Evolutionary conservation across 1,284 basidiomycete species (phyloP).

Genomic region (Lentinula novae-zelandiae): DNA sequence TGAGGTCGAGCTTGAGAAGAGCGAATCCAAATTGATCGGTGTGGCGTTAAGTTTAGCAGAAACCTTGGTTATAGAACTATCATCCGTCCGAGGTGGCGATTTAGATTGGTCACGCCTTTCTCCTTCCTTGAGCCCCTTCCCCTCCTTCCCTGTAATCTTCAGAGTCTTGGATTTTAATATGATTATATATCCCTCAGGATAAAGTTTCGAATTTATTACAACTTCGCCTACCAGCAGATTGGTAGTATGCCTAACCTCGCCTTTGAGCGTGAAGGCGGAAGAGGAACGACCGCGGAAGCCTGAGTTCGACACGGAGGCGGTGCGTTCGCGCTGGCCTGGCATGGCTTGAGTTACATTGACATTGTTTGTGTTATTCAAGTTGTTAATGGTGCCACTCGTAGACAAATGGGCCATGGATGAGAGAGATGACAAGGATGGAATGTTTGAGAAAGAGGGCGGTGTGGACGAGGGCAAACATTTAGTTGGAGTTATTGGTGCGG

Average conservation of each 20-base stretch:
- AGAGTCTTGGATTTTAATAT: conserved; percentile 43
- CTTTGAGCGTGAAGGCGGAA: conserved; percentile 58
- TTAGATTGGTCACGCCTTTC: not conserved
- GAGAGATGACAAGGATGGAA: not conserved
- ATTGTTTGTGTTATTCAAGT: not conserved
- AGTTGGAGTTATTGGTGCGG: not conserved
- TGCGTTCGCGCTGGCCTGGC: conserved; percentile 8
- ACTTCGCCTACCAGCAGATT: conserved; percentile 71
- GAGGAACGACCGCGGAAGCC: conserved; percentile 25
- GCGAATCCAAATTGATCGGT: conserved; percentile 7
- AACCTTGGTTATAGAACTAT: not conserved
- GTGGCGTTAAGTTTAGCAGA: not conserved
- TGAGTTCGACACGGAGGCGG: conserved; percentile 18
- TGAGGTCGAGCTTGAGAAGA: not conserved
- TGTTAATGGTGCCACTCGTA: not conserved
- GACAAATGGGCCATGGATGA: not conserved
- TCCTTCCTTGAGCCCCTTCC: not conserved
- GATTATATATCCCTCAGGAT: conserved; percentile 67
- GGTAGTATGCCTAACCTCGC: conserved; percentile 49
- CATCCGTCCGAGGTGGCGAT: not conserved
- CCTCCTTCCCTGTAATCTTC: conserved; percentile 15
- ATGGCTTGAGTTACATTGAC: not conserved
- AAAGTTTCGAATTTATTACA: conserved; percentile 73
- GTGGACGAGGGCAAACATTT: not conserved
- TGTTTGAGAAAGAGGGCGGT: not conserved